Conservation (phyloP, 2,329 filamentous ascomycete species). For the Fusarium brevicatenulatum region DNA sequence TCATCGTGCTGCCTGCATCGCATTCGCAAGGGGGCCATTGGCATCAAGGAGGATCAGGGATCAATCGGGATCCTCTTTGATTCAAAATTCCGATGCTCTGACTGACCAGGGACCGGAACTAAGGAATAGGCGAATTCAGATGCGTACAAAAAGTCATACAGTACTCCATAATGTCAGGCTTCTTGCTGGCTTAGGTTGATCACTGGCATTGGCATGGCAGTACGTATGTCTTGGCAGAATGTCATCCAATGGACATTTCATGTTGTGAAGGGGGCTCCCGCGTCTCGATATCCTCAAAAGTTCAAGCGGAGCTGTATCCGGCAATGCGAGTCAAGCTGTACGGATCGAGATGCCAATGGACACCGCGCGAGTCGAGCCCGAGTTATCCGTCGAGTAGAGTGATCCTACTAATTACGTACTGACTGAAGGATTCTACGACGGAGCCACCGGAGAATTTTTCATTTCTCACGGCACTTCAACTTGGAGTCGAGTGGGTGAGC, state of each 20-base stretch:
- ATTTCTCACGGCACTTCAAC: constrained; percentile 13
- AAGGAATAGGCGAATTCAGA: constrained; percentile 21
- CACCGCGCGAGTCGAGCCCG: constrained; percentile 21
- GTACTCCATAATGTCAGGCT: constrained; percentile 15
- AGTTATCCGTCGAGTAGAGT: constrained; percentile 8
- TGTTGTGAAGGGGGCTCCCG: constrained; percentile 11
- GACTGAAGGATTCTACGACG: constrained; percentile 5
- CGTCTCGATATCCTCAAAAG: background rate
- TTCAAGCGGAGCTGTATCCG: constrained; percentile 2
- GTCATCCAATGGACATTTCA: constrained; percentile 11
- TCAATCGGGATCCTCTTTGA: constrained; percentile 17
- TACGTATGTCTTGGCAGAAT: constrained; percentile 26
- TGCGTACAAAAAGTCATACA: background rate
- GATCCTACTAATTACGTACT: constrained; percentile 34
- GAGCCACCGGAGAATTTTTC: constrained; percentile 11
- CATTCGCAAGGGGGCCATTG: constrained; percentile 6
- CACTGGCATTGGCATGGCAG: constrained; percentile 3
- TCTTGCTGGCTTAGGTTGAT: constrained; percentile 10
- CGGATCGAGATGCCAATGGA: background rate
- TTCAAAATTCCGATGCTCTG: constrained; percentile 5
- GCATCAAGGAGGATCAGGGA: constrained; percentile 19
- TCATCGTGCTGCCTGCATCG: background rate
- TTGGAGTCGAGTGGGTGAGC: constrained; percentile 3
- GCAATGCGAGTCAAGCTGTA: constrained; percentile 25
- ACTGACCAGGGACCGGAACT: constrained; percentile 8